Evolutionary conservation across 2,329 filamentous ascomycete genomes (phyloP).

Genomic region (Sporothrix brasiliensis): DNA sequence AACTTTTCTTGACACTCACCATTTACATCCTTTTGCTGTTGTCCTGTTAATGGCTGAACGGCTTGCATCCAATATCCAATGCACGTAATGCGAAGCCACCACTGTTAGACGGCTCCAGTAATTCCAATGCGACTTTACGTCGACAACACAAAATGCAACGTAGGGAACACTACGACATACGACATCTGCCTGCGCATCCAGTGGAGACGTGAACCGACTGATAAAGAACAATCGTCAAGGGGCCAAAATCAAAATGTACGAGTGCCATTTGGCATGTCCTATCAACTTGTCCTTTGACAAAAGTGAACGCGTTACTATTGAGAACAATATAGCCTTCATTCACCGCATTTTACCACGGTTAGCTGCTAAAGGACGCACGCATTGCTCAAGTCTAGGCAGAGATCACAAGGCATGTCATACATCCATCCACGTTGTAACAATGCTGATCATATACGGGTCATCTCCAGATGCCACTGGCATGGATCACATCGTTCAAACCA

Average conservation of each 20-base stretch:
- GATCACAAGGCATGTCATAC: neutral
- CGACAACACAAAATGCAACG: neutral
- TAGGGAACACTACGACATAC: neutral
- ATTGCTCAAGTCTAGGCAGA: neutral
- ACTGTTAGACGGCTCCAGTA: neutral
- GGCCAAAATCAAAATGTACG: too few species aligned
- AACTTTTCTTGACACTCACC: neutral
- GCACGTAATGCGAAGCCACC: neutral
- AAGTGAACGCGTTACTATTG: too few species aligned
- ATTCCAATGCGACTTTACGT: neutral
- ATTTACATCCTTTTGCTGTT: too few species aligned
- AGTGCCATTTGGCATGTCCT: too few species aligned
- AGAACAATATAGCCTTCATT: too few species aligned
- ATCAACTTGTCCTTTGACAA: too few species aligned
- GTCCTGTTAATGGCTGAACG: neutral
- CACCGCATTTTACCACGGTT: too few species aligned
- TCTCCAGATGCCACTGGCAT: neutral
- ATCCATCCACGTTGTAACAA: neutral
- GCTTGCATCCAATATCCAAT: neutral
- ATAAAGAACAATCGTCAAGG: neutral
- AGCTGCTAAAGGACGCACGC: neutral
- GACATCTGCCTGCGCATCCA: neutral
- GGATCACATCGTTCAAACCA: neutral
- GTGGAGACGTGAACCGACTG: neutral
- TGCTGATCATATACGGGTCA: slow-evolving; percentile 20